Conservation (phyloP, 768 basidiomycete genomes). For the Kwoniella dendrophila region DNA sequence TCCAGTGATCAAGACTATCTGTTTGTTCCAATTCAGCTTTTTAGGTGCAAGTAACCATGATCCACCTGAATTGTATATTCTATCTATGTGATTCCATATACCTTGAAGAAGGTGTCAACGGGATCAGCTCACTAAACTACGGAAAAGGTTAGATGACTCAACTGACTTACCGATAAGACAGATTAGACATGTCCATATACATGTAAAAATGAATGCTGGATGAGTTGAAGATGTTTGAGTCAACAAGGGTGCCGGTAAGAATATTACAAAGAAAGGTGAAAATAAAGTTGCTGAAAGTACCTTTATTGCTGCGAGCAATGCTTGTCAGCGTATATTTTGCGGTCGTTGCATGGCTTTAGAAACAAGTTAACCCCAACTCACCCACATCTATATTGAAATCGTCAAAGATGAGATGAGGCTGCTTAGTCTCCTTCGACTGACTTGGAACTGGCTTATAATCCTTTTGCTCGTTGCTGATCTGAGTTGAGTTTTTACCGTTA, state of each 20-base stretch:
- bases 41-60: slow-evolving; percentile 62
- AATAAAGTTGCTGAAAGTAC: slow-evolving; percentile 76
- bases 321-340: background rate
- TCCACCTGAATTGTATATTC: slow-evolving; percentile 62
- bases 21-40: slow-evolving; percentile 78
- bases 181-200: slow-evolving; percentile 65
- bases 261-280: slow-evolving; percentile 82
- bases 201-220: slow-evolving; percentile 61
- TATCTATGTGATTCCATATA: slow-evolving; percentile 70
- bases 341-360: too few species aligned
- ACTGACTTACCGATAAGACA: slow-evolving; percentile 68
- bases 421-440: background rate
- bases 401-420: slow-evolving; percentile 12
- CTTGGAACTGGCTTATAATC: too few species aligned
- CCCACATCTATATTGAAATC: slow-evolving; percentile 14
- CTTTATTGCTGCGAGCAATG: slow-evolving; percentile 59
- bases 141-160: background rate
- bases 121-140: background rate
- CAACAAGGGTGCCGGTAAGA: slow-evolving; percentile 75
- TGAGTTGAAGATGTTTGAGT: slow-evolving; percentile 68
- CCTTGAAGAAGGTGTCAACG: slow-evolving; percentile 62
- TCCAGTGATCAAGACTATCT: slow-evolving; percentile 88
- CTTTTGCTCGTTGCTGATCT: background rate
- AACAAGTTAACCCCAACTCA: background rate
- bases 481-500: background rate